Evolutionary conservation across 768 basidiomycete species (phyloP).

Genomic region (Suillus tomentosus): DNA sequence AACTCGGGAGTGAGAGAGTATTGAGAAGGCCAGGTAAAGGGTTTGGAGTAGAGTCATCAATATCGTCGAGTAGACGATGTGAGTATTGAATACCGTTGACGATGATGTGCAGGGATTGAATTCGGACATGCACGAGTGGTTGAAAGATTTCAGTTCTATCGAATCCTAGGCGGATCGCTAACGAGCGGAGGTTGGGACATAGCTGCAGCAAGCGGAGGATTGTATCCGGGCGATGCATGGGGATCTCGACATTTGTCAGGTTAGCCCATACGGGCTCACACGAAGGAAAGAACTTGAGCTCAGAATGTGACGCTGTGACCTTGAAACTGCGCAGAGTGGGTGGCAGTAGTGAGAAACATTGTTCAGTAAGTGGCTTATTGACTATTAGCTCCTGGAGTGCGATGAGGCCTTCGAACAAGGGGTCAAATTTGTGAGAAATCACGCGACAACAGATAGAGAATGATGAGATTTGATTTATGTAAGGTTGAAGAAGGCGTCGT

Average conservation of each 20-base stretch:
- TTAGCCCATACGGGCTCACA: slow-evolving; percentile 22
- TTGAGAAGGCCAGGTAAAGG: slow-evolving; percentile 12
- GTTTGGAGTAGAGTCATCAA: background rate
- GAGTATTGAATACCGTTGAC: background rate
- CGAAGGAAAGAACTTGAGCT: background rate
- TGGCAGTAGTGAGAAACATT: slow-evolving; percentile 12
- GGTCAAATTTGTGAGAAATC: background rate
- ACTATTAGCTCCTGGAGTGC: slow-evolving; percentile 18
- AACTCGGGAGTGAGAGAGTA: slow-evolving; percentile 18
- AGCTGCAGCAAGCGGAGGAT: slow-evolving; percentile 6
- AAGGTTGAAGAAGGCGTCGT: slow-evolving; percentile 22
- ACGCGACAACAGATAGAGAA: slow-evolving; percentile 3
- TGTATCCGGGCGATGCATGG: background rate
- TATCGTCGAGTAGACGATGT: too few species aligned
- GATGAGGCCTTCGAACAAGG: slow-evolving; percentile 16
- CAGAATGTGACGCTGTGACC: too few species aligned
- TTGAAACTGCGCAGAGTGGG: background rate
- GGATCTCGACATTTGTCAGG: slow-evolving; percentile 20
- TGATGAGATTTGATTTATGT: slow-evolving; percentile 14
- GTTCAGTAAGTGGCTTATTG: background rate
- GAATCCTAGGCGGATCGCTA: slow-evolving; percentile 9
- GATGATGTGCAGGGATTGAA: slow-evolving; percentile 17
- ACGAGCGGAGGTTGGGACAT: background rate
- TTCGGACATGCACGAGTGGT: slow-evolving; percentile 15
- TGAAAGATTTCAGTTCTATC: background rate